These are phyloP conservation scores for Epichloe elymi DNA, from an alignment of 2,329 filamentous ascomycete genomes.

Conservation along the genomic window DNA sequence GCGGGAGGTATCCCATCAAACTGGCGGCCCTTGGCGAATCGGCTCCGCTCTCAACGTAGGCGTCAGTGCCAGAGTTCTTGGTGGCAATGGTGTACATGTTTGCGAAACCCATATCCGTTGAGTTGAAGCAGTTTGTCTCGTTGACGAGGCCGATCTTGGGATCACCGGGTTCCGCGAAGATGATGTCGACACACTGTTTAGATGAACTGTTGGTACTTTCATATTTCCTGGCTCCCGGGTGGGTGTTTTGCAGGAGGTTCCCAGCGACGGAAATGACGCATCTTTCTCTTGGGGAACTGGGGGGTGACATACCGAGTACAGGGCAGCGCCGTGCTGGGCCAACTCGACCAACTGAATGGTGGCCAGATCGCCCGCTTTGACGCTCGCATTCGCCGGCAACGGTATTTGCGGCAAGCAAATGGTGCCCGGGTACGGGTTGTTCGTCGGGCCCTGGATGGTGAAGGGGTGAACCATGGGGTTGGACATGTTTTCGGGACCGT, in stretches of 20 bases:
- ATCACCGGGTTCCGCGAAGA: conserved; percentile 69
- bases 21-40: conserved; percentile 9
- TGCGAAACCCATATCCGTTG: conserved; percentile 61
- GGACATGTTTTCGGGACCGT: conserved; percentile 74
- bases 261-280: no score
- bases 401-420: conserved; percentile 86
- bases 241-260: no score
- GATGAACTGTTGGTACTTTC: not conserved
- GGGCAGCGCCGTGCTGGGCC: conserved; percentile 68
- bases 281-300: not conserved
- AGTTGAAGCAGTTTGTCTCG: conserved; percentile 79
- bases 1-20: conserved; percentile 29
- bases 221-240: not conserved
- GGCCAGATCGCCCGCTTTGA: conserved; percentile 72
- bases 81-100: conserved; percentile 59
- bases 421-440: conserved; percentile 73
- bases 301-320: conserved; percentile 60
- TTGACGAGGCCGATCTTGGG: conserved; percentile 56
- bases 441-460: conserved; percentile 68
- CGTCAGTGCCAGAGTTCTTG: conserved; percentile 24
- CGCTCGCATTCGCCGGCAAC: conserved; percentile 56
- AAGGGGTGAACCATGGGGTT: conserved; percentile 69
- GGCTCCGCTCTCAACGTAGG: conserved; percentile 18
- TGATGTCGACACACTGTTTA: conserved; percentile 80
- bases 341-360: conserved; percentile 82